Evolutionary conservation across 139 green algal genomes (phyloP).

Genomic region (Picochlorum sp.): DNA sequence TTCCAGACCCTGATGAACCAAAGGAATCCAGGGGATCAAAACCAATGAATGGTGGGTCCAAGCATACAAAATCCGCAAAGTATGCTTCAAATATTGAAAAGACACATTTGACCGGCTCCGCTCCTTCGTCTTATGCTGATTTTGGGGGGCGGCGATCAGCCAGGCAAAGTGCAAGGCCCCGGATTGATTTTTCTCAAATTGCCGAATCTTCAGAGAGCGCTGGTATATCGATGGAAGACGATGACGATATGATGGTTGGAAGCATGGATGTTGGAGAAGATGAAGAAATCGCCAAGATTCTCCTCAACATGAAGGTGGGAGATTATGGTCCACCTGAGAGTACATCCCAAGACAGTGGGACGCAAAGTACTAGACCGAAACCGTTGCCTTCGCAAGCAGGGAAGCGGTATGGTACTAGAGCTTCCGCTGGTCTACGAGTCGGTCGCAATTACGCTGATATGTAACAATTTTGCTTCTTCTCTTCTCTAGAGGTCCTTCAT

Average conservation of each 20-base stretch:
- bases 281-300: slow-evolving; percentile 8
- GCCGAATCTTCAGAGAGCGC: slow-evolving; percentile 7
- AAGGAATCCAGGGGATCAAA: not conserved
- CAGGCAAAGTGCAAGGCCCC: not conserved
- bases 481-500: no score
- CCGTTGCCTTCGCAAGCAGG: not conserved
- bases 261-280: slow-evolving; percentile 10
- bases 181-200: not conserved
- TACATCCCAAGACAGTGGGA: not conserved
- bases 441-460: slow-evolving; percentile 1
- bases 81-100: not conserved
- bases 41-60: not conserved
- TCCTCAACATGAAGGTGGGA: slow-evolving; percentile 2
- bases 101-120: not conserved
- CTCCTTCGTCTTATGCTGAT: not conserved
- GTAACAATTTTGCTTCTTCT: no score
- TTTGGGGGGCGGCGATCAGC: not conserved
- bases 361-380: not conserved
- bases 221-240: slow-evolving; percentile 3
- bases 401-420: slow-evolving; percentile 11
- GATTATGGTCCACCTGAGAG: not conserved
- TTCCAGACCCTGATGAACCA: slow-evolving; percentile 4
- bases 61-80: not conserved
- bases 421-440: slow-evolving; percentile 7
- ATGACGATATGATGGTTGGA: slow-evolving; percentile 13